These are phyloP conservation scores for Spathaspora passalidarum DNA, from an alignment of 805 yeast genomes.

Conservation along the genomic window DNA sequence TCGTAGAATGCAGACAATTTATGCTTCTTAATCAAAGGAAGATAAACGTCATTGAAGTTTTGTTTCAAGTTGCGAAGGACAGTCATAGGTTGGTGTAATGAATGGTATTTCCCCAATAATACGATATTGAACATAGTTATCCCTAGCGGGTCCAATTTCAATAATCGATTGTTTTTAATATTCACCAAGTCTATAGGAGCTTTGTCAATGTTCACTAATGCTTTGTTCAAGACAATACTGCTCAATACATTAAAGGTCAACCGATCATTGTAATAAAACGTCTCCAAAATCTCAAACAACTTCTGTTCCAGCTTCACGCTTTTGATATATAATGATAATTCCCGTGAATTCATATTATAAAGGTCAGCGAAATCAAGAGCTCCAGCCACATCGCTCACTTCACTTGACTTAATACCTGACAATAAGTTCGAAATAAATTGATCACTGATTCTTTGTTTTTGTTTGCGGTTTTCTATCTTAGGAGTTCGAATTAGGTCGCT, in stretches of 20 bases:
- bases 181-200: constrained; percentile 16
- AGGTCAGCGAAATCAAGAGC: constrained; percentile 8
- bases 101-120: constrained; percentile 35
- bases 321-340: constrained; percentile 17
- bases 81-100: constrained; percentile 27
- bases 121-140: constrained; percentile 27
- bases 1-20: constrained; percentile 35
- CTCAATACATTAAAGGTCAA: constrained; percentile 24
- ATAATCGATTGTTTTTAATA: constrained; percentile 15
- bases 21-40: constrained; percentile 19
- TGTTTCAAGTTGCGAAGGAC: constrained; percentile 27
- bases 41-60: constrained; percentile 22
- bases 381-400: background rate
- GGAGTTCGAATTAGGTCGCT: constrained; percentile 5
- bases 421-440: constrained; percentile 19
- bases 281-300: constrained; percentile 18
- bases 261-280: constrained; percentile 23
- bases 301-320: constrained; percentile 15
- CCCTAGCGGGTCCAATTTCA: constrained; percentile 10
- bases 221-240: constrained; percentile 25
- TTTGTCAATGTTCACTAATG: constrained; percentile 17
- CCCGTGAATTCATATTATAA: constrained; percentile 17
- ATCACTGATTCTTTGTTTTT: background rate
- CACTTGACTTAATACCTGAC: constrained; percentile 20
- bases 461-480: background rate